A percentile compares a stretch with the other conserved stretches of the same genome.
Conservation (phyloP, 2,329 filamentous ascomycete species). For the Xylariaceae sp. region DNA sequence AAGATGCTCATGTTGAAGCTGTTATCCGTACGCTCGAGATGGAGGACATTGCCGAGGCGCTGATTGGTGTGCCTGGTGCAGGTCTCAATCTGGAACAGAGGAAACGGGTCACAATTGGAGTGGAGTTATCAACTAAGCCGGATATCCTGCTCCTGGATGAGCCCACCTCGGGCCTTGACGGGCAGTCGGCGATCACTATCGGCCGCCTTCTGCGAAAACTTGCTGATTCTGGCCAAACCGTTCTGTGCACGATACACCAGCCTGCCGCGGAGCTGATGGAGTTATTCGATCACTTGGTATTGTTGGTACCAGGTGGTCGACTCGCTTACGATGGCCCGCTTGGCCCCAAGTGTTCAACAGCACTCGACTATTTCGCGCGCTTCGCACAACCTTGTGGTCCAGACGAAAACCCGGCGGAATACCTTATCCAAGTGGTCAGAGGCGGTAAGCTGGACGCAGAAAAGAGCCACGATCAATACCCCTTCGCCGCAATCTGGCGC, state of each 20-base stretch:
- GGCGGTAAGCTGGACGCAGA: constrained; percentile 24
- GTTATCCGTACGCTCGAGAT: constrained; percentile 15
- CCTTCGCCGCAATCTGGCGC: constrained; percentile 22
- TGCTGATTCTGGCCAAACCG: constrained; percentile 40
- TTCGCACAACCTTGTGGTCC: constrained; percentile 49
- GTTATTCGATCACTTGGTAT: constrained; percentile 48
- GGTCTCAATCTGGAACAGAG: constrained; percentile 39
- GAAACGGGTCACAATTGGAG: constrained; percentile 64
- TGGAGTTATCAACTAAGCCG: constrained; percentile 69
- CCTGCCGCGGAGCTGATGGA: constrained; percentile 40
- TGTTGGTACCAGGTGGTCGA: constrained; percentile 50
- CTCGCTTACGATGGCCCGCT: constrained; percentile 57
- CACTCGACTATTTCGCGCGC: constrained; percentile 54
- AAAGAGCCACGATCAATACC: constrained; percentile 3
- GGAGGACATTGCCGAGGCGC: constrained; percentile 11
- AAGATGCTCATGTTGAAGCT: constrained; percentile 14
- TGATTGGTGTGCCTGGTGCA: constrained; percentile 8
- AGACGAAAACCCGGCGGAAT: constrained; percentile 61
- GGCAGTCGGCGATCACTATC: constrained; percentile 70
- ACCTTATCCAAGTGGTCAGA: constrained; percentile 48
- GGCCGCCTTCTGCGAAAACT: constrained; percentile 63
- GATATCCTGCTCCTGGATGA: constrained; percentile 65
- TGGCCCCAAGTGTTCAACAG: constrained; percentile 44
- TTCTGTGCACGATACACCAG: constrained; percentile 44
- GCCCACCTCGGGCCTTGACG: constrained; percentile 69